Evolutionary conservation across 768 basidiomycete species (phyloP), one percentile per base, ranked within the genome.

Genomic region (Cubamyces lactineus): DNA sequence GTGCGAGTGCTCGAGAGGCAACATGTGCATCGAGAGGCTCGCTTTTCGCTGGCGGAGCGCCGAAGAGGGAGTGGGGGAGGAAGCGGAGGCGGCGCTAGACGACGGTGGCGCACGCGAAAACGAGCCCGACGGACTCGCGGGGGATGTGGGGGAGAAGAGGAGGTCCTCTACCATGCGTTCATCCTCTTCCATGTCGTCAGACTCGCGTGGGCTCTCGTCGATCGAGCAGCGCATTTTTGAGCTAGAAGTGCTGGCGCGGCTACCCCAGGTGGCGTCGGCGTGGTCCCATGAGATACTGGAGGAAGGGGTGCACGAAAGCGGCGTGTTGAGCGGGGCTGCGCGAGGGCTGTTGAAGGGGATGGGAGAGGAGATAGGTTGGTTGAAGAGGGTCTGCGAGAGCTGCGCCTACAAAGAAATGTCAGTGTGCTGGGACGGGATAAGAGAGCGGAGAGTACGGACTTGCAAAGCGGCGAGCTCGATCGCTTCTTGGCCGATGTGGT

Each of bases 401-500:
- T 82, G 81, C 34, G 79, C 72, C 81, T 82, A 58, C 23, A 26
- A 50, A 26, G 57, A 40, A 42, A 19, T 21, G 64, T 30, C 17
- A 41, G 53, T 43, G 12, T 38, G 19, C 23, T 19, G 42, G 15
- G 17, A 19, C 24, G 53, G 52, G 42, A 43, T 11, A 48, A n/a
- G 54, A 9, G 21, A n/a, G 46, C 5, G 47, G n/a, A 30, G 42
- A 67, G 57, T 15, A 53, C 61, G 24, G 66, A 82, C 81, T 76
- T 83, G 80, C 15, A 82, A 75, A 24, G 76, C 71, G 49, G 79
- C 79, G 62, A 82, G 74, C 72, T 82, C 82, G 15, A 77, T 74
- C n/a, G 80, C 80, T 66, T 82, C 81, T 66, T 82, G 82, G 61
- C 80, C 80, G 69, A 82, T 80, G 76, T 82, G 81, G 69, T 75